A percentile compares a stretch with the other conserved stretches of the same genome.
These are phyloP conservation scores for Tephrocybe sp. DNA, from an alignment of 768 basidiomycete species.

Conservation along the genomic window DNA sequence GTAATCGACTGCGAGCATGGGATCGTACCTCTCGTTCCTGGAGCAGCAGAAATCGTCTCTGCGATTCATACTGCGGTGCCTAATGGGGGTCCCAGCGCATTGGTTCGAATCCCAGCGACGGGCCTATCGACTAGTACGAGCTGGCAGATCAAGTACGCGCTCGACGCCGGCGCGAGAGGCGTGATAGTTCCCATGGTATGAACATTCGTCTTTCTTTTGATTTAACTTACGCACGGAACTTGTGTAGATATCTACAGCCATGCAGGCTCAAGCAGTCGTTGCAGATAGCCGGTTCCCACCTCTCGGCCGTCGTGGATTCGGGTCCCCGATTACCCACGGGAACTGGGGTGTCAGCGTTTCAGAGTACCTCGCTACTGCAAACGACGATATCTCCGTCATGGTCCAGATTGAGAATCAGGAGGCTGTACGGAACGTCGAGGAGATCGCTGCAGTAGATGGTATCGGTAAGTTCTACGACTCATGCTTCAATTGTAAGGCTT, in stretches of 20 bases:
- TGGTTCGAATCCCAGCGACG: constrained; percentile 67
- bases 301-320: constrained; percentile 60
- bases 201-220: neutral
- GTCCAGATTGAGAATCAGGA: constrained; percentile 69
- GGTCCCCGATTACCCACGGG: constrained; percentile 60
- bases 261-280: constrained; percentile 57
- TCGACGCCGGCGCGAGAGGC: constrained; percentile 68
- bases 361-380: constrained; percentile 57
- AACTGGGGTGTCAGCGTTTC: constrained; percentile 51
- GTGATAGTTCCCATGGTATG: constrained; percentile 68
- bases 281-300: constrained; percentile 64
- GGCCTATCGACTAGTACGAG: constrained; percentile 52
- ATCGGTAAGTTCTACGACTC: constrained; percentile 41
- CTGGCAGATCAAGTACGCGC: constrained; percentile 73
- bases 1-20: constrained; percentile 72
- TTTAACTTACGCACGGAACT: neutral
- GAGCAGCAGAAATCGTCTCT: constrained; percentile 54
- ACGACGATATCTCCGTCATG: constrained; percentile 54
- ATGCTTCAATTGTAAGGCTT: no score
- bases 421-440: constrained; percentile 56
- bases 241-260: constrained; percentile 57
- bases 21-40: constrained; percentile 52
- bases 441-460: constrained; percentile 62
- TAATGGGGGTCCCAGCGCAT: constrained; percentile 47
- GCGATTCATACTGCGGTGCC: constrained; percentile 49